Evolutionary conservation across 108 stramenopile species (phyloP).

Genomic region (Epipyxis sp.): DNA sequence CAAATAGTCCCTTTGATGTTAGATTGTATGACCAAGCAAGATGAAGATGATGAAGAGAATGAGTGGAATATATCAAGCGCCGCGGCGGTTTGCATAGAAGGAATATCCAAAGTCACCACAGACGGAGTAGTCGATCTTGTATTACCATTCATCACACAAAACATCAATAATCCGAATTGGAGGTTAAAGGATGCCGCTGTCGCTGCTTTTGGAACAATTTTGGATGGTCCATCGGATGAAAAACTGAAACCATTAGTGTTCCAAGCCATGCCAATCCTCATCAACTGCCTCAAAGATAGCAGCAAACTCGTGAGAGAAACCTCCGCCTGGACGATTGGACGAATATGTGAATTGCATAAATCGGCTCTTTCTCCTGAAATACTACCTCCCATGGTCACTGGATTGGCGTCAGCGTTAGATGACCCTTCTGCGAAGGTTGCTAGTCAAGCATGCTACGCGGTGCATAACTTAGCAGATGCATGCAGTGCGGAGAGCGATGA

Average conservation of each 20-base stretch:
- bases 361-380: conserved; percentile 67
- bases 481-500: conserved; percentile 60
- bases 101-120: conserved; percentile 73
- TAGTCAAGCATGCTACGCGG: conserved; percentile 76
- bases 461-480: conserved; percentile 81
- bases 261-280: conserved; percentile 75
- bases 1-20: conserved; percentile 70
- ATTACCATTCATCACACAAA: conserved; percentile 78
- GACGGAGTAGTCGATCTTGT: conserved; percentile 71
- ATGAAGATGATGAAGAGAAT: conserved; percentile 76
- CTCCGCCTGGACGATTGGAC: conserved; percentile 79
- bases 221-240: conserved; percentile 75
- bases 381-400: conserved; percentile 72
- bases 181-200: conserved; percentile 80
- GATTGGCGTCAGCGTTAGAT: conserved; percentile 64
- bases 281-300: conserved; percentile 67
- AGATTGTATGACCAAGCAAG: conserved; percentile 80
- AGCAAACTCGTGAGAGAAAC: conserved; percentile 81
- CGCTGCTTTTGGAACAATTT: conserved; percentile 83
- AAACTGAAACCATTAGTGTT: conserved; percentile 71
- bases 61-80: conserved; percentile 76
- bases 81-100: conserved; percentile 72
- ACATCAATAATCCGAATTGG: conserved; percentile 83
- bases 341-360: conserved; percentile 82
- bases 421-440: conserved; percentile 73